Evolutionary conservation across 2,329 filamentous ascomycete genomes (phyloP), one percentile per base, ranked within the genome.

Genomic region (Fusarium oligoseptatum): DNA sequence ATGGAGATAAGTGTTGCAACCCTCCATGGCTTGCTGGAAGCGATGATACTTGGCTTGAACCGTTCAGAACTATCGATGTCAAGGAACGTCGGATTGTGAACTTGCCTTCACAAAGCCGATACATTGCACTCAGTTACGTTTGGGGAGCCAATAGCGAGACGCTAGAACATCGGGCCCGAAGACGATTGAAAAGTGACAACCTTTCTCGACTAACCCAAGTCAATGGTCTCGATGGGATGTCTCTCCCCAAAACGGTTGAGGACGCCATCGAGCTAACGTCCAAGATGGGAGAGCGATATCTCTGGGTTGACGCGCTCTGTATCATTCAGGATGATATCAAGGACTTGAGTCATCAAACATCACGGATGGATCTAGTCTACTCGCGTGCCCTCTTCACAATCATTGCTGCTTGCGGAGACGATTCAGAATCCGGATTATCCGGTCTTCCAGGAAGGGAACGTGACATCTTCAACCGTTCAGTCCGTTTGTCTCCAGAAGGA

Each of bases 231-330:
- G 32, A 64, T 0, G 27, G 7, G 0, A 22, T 68, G 0, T 20
- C 17, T 1, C 2, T 74, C 0, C 71, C 72, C 2, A 58, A 71
- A 15, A 71, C 72, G 0, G 62, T 74, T 11, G 43, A 34, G 9
- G 71, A 74, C 11, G 71, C 72, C 1, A 74, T 74, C 14, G 3
- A 45, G 10, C 29, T 74, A 0, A 61, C 62, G 0, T 22, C 29
- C 4, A 24, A 55, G 10, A 36, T 52, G 55, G 66, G 52, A 2
- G 66, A 70, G 22, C 48, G 64, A 2, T 73, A 56, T 8, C 27
- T 75, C 3, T 75, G 72, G 73, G 67, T 75, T 15, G 73, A 75
- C n/a, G 72, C 73, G 3, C 11, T 75, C 0, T 75, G 73, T 3
- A 75, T 75, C 1, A 48, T 71, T 3, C 67, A 75, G 34, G 70